Evolutionary conservation across 139 green algal genomes (phyloP), one percentile per base, ranked within the genome.

Genomic region (Micromonas pusilla): DNA sequence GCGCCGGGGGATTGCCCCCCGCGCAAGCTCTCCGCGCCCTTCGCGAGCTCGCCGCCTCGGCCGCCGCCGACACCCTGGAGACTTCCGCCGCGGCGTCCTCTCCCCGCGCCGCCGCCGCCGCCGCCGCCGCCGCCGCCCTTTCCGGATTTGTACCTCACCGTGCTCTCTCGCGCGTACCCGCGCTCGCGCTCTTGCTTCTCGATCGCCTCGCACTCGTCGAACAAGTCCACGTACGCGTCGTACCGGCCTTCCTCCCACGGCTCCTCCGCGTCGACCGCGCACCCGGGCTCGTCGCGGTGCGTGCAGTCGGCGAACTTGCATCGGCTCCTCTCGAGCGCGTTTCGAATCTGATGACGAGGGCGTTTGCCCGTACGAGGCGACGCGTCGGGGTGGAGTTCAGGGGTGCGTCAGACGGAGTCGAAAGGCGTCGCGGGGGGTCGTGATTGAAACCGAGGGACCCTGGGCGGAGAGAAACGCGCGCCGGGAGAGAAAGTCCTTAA

Each of bases 281-380:
- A 98, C 2, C 89, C 93, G 0, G 93, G 92, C 87, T 98, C 93
- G 6, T 79, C 33, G 21, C 96, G 20, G 81, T 98, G 94, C 76
- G 85, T 78, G 85, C 94, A 98, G 83, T 97, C 88, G 63, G 45
- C 67, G 85, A 97, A 98, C 32, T 86, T 80, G 82, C 91, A 95
- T 26, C 84, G 32, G 21, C 2, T 13, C 23, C 23, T 28, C 6
- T 62, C 30, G 33, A 72, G 23, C 1, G 66, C 66, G 66, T 72
- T 52, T 52, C 66, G 66, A 54, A 72, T n/a, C n/a, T n/a, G n/a
- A n/a, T n/a, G n/a, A n/a, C n/a, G n/a, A n/a, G 45, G 45, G 45
- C 16, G 9, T 57, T 57, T 9, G 45, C 45, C 9, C 45, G 45
- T 9, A 57, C 45, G 45, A 57, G n/a, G n/a, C n/a, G n/a, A n/a